phyloP scores from a whole-genome alignment of 1,139 yeast genomes.

The Hansenula lynferdii region DNA sequence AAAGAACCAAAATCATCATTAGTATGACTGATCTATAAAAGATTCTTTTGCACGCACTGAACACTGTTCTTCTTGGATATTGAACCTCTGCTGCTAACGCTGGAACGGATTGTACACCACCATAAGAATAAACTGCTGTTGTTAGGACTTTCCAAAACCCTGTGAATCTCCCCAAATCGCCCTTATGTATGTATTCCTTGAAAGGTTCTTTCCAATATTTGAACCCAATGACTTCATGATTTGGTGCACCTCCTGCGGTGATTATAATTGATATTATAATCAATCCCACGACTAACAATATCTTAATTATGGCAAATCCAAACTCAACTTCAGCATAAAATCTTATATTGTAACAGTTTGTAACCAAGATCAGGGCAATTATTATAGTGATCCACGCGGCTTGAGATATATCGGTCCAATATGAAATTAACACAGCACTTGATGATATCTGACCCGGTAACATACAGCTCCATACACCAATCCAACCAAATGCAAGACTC shows the following conservation, averaged over 20 bases:
- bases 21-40: conserved; percentile 23
- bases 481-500: conserved; percentile 71
- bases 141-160: conserved; percentile 34
- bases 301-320: conserved; percentile 39
- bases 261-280: conserved; percentile 41
- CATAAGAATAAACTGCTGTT: conserved; percentile 28
- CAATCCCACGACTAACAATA: conserved; percentile 42
- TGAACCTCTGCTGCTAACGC: conserved; percentile 40
- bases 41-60: conserved; percentile 35
- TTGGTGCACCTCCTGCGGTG: conserved; percentile 54
- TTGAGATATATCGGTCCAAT: conserved; percentile 42
- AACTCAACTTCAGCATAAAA: conserved; percentile 45
- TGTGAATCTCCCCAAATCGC: conserved; percentile 43
- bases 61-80: conserved; percentile 40
- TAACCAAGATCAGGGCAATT: conserved; percentile 31
- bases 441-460: conserved; percentile 71
- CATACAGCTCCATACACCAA: conserved; percentile 51
- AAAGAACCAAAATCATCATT: conserved; percentile 36
- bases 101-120: conserved; percentile 39
- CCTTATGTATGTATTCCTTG: conserved; percentile 38
- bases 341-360: conserved; percentile 41
- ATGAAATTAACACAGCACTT: conserved; percentile 48
- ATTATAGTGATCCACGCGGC: conserved; percentile 45
- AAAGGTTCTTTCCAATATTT: conserved; percentile 58
- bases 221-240: conserved; percentile 46